Evolutionary conservation across 805 yeast genomes (phyloP).

Genomic region (Crinitomyces ghanaensis): DNA sequence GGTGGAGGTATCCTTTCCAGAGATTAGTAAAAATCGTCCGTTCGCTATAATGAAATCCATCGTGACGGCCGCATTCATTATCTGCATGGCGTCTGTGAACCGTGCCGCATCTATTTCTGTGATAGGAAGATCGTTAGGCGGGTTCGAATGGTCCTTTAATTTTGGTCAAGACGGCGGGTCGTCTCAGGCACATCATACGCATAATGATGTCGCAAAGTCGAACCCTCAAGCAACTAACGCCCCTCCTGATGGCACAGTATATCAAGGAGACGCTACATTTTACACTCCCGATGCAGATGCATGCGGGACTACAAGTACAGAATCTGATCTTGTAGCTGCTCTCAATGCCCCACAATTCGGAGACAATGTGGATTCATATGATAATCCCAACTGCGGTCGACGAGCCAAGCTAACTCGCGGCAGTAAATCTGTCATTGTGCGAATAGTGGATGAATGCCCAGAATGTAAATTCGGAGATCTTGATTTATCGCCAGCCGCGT

Average conservation of each 20-base stretch:
- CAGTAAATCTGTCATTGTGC: slow-evolving; percentile 43
- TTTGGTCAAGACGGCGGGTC: background rate
- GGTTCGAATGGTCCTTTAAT: background rate
- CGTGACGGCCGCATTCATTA: too few relatives aligned
- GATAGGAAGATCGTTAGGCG: slow-evolving; percentile 1
- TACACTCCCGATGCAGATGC: slow-evolving; percentile 34
- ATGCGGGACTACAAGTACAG: slow-evolving; percentile 39
- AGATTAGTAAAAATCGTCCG: too few relatives aligned
- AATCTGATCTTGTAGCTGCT: slow-evolving; percentile 43
- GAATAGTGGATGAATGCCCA: slow-evolving; percentile 46
- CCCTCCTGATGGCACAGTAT: background rate
- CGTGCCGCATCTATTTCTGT: background rate
- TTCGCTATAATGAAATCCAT: too few relatives aligned
- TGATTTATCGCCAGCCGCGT: slow-evolving; percentile 52
- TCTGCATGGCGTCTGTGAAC: too few relatives aligned
- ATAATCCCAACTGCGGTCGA: slow-evolving; percentile 11
- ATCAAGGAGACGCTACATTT: slow-evolving; percentile 17
- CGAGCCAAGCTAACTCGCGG: slow-evolving; percentile 21
- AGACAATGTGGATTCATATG: slow-evolving; percentile 12
- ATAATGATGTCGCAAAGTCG: too few relatives aligned
- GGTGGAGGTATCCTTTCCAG: too few relatives aligned
- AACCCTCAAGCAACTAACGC: background rate
- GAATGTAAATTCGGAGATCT: slow-evolving; percentile 41
- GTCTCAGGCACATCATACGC: background rate
- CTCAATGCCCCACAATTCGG: slow-evolving; percentile 23